Percentiles rank a stretch among this genome's conserved stretches.
phyloP scores from a whole-genome alignment of 805 yeast species.

The Saturnispora dispora region DNA sequence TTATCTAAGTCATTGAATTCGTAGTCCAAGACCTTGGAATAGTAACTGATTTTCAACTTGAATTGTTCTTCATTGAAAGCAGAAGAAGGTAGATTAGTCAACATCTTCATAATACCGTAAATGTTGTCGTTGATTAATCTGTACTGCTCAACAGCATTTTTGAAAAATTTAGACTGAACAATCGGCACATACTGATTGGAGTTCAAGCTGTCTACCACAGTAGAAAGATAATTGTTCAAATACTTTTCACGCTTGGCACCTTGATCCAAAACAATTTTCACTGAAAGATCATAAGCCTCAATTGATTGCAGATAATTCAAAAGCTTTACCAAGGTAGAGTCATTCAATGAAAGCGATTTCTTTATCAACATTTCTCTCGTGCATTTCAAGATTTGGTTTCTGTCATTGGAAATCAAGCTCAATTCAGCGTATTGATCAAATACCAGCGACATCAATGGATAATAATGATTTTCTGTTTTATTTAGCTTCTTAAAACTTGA shows the following conservation, averaged over 20 bases:
- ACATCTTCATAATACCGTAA: constrained; percentile 27
- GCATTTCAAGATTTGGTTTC: constrained; percentile 20
- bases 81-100: constrained; percentile 11
- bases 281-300: constrained; percentile 16
- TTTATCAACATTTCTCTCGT: constrained; percentile 26
- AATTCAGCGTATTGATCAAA: constrained; percentile 19
- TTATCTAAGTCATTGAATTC: constrained; percentile 30
- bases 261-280: constrained; percentile 24
- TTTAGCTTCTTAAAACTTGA: constrained; percentile 10
- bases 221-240: constrained; percentile 25
- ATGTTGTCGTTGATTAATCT: constrained; percentile 27
- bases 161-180: constrained; percentile 22
- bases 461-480: constrained; percentile 11
- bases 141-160: constrained; percentile 26
- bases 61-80: constrained; percentile 6
- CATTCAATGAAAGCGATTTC: constrained; percentile 19
- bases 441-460: constrained; percentile 13
- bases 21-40: constrained; percentile 22
- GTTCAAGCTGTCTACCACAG: constrained; percentile 22
- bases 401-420: constrained; percentile 17
- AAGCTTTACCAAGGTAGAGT: constrained; percentile 18
- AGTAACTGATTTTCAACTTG: constrained; percentile 22
- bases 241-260: constrained; percentile 23
- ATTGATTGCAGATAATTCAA: constrained; percentile 19
- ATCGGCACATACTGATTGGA: constrained; percentile 15